Base-by-base conservation (phyloP, 225 moss, liverwort and hornwort genomes). In the Climacium dendroides region DNA sequence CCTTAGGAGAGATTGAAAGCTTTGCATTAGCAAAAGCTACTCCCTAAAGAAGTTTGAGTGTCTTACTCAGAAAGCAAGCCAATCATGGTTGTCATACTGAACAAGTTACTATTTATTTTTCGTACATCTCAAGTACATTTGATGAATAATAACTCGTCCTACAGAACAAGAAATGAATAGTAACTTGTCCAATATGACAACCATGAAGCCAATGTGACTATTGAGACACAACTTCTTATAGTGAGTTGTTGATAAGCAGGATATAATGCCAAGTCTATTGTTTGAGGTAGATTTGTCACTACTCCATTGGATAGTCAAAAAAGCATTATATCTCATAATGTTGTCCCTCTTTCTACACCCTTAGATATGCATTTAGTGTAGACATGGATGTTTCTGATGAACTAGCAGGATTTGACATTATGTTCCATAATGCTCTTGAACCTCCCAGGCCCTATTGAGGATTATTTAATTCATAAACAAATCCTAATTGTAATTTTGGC, bases 401-500 rank as follows among this genome's bases (percentile, higher is more conserved):
- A 67, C 7, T 13, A 67, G 4, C 39, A 70, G 3, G 15, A 43
- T 3, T 15, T 9, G 15, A 70, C 25, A 15, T 34, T 62, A 62
- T 32, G 17, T 32, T 32, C 63, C 17, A 32, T 13, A 70, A 25
- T 39, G 39, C 39, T 39, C 24, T 69, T 4, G 2, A 71, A 5
- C 9, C 5, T 43, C 16, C 10, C 6, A 0, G 5, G n/a, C 10
- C 45, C 16, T 4, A 3, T 13, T 10, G 1, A 17, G 3, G 10
- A 9, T 72, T 10, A 16, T 17, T 26, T 15, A 28, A 28, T 45
- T 16, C 2, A 43, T 6, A 29, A 47, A 73, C 5, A 0, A 47
- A 73, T 7, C 19, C 11, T 47, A 30, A 6, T 30, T 30, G 11
- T 18, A 30, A 73, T 47, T 30, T 19, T 19, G 28, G 30, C 18